Evolutionary conservation across 345 rosid species (phyloP), one percentile per base, ranked within the genome.

Genomic region (Populus nigra): DNA sequence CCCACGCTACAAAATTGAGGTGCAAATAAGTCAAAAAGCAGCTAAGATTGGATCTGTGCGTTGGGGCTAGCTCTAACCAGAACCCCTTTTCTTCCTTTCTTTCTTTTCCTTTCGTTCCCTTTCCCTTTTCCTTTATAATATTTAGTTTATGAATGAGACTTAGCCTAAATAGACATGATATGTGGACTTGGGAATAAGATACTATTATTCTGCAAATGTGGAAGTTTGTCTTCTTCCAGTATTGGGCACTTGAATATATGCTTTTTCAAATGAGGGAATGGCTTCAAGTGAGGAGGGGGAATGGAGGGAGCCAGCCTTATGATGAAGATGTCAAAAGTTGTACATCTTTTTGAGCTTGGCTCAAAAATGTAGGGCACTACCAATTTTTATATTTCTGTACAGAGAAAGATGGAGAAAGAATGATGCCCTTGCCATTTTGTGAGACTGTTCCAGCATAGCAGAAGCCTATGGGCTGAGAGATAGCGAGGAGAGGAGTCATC

Each of bases 291-390:
- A n/a, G 53, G 39, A 72, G 53, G 70, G 72, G 70, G 72, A 69
- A 77, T 74, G 76, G 84, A 70, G 79, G 65, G 65, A 59, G 65
- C 55, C 81, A 76, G 65, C 68, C 79, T 80, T 75, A 74, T 38
- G 76, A 22, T 57, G 33, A 75, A 73, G 83, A 86, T 79, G 77
- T 78, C 78, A 79, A 77, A 83, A 79, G 85, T 75, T 43, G 29
- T 47, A 33, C 27, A 61, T 61, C 84, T 78, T 80, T 82, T 62
- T 67, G 61, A 76, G 82, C 67, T 79, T 61, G 83, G 79, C 84
- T 80, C 81, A 70, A 76, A 78, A 73, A 71, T 78, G 85, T 75
- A 79, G 82, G 81, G 73, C 79, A 50, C 68, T 67, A 4, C 25
- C 45, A 27, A 5, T 45, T 61, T 49, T 61, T 17, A 73, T 59